A percentile compares a stretch with the other conserved stretches of the same genome.
phyloP scores from a whole-genome alignment of 371 early-diverging fungal species.

The Sporodiniella umbellata region DNA sequence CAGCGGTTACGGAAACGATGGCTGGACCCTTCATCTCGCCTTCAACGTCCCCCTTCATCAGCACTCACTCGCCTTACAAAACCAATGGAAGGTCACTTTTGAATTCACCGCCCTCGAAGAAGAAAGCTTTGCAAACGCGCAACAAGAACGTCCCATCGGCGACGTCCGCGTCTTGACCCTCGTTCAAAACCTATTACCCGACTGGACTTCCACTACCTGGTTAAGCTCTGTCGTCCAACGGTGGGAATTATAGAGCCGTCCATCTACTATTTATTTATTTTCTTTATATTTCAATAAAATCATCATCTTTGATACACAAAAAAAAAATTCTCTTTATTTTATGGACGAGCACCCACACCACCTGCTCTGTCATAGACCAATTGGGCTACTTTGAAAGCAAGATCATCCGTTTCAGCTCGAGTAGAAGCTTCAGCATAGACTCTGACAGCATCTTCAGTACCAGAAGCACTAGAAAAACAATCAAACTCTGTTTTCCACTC shows the following conservation, averaged over 20 bases:
- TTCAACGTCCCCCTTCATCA: conserved; percentile 45
- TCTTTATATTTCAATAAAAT: not conserved
- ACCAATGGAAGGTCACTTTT: conserved; percentile 40
- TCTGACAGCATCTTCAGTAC: conserved; percentile 99
- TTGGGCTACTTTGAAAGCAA: conserved; percentile 76
- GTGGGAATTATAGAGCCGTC: conserved; percentile 35
- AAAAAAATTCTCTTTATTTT: not conserved
- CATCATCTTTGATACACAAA: not conserved
- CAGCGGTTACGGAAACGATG: conserved; percentile 58
- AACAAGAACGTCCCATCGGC: conserved; percentile 51
- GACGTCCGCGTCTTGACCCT: conserved; percentile 55
- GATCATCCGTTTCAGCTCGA: conserved; percentile 75
- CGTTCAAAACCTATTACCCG: conserved; percentile 48
- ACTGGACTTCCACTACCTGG: conserved; percentile 64
- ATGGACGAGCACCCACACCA: conserved; percentile 87
- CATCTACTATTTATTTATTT: not conserved
- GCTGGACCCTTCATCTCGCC: conserved; percentile 52
- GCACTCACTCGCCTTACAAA: conserved; percentile 34
- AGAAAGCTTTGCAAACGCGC: conserved; percentile 50
- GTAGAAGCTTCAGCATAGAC: conserved; percentile 98
- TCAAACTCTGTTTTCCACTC: too few relatives aligned
- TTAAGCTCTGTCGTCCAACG: conserved; percentile 51
- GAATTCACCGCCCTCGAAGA: conserved; percentile 56
- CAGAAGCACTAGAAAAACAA: conserved; percentile 79
- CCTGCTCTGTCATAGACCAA: conserved; percentile 91